phyloP scores from a whole-genome alignment of 352 stramenopile species.

The Phytophthora colocasiae region DNA sequence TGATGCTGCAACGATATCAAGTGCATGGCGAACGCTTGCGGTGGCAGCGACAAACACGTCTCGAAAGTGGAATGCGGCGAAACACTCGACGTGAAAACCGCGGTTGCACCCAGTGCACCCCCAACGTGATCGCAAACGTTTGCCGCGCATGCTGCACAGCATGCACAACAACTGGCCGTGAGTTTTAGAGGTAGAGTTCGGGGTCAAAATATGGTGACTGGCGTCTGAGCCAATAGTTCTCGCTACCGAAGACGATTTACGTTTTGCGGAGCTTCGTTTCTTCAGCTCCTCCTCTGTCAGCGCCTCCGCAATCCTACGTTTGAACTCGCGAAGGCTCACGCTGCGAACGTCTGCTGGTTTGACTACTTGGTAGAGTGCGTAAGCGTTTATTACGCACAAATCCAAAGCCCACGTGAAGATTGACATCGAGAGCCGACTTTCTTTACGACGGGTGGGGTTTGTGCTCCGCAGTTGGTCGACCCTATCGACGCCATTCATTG shows the following conservation, averaged over 20 bases:
- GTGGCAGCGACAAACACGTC: background rate
- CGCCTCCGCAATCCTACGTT: background rate
- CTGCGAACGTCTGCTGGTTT: background rate
- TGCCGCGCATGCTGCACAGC: background rate
- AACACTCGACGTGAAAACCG: background rate
- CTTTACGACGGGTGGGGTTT: background rate
- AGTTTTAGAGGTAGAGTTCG: background rate
- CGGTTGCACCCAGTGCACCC: background rate
- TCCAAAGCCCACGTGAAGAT: constrained; percentile 6
- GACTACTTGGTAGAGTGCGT: background rate
- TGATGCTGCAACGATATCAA: background rate
- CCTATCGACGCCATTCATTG: constrained; percentile 9
- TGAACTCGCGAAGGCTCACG: background rate
- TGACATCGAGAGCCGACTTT: background rate
- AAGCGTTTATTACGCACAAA: background rate
- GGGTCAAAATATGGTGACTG: background rate
- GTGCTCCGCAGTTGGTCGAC: constrained; percentile 8
- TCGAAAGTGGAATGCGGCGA: background rate
- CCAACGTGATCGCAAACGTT: background rate
- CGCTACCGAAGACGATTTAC: background rate
- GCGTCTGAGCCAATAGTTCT: background rate
- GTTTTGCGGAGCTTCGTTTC: background rate
- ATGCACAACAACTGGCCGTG: background rate
- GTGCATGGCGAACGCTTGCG: background rate
- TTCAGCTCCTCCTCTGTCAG: background rate